These are phyloP conservation scores for Lomentospora prolificans DNA, from an alignment of 2,329 filamentous ascomycete species.

Conservation along the genomic window DNA sequence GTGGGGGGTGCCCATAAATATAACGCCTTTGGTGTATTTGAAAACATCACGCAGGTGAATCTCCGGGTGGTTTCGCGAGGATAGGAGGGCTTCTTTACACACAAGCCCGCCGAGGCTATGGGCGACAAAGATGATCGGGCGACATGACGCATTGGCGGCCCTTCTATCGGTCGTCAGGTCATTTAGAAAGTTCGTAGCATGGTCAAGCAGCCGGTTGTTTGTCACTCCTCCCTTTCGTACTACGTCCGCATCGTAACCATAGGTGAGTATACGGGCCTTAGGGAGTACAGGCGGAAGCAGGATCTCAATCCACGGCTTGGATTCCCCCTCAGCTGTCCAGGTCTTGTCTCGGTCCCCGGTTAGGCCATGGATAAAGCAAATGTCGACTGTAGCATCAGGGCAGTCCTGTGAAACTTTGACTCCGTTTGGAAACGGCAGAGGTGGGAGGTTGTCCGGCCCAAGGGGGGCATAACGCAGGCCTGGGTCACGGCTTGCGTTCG, in stretches of 20 bases:
- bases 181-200: slow-evolving; percentile 21
- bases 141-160: slow-evolving; percentile 11
- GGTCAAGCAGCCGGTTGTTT: slow-evolving; percentile 17
- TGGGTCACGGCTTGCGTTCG: too few relatives aligned
- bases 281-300: slow-evolving; percentile 21
- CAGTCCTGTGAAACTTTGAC: slow-evolving; percentile 13
- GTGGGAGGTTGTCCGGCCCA: too few relatives aligned
- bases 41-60: slow-evolving; percentile 20
- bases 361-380: not conserved
- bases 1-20: slow-evolving; percentile 29
- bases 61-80: slow-evolving; percentile 21
- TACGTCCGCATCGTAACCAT: slow-evolving; percentile 28
- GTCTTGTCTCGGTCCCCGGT: slow-evolving; percentile 14
- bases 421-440: slow-evolving; percentile 12
- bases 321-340: slow-evolving; percentile 22
- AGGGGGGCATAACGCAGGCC: too few relatives aligned
- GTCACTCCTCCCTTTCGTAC: slow-evolving; percentile 10
- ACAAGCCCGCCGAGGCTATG: slow-evolving; percentile 30
- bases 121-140: slow-evolving; percentile 24
- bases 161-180: slow-evolving; percentile 18
- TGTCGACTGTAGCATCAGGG: slow-evolving; percentile 11
- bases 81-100: slow-evolving; percentile 24
- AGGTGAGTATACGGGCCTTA: slow-evolving; percentile 25
- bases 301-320: slow-evolving; percentile 22
- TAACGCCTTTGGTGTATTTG: slow-evolving; percentile 17